phyloP scores from a whole-genome alignment of 768 basidiomycete species.

The Tulasnella sp. region DNA sequence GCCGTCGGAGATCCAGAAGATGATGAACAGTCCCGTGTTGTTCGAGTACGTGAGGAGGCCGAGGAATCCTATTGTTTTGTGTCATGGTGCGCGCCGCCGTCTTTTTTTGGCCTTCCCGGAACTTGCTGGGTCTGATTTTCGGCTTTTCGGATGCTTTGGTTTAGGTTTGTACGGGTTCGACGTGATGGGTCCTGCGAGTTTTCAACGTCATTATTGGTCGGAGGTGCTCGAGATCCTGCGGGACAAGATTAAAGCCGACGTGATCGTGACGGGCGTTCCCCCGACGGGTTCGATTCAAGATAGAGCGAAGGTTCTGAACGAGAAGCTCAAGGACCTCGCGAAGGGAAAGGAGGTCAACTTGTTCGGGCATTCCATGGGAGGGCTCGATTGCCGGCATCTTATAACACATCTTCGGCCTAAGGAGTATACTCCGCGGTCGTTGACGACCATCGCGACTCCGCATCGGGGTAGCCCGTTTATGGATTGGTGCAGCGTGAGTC shows the following conservation, averaged over 20 bases:
- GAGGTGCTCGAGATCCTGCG: constrained; percentile 73
- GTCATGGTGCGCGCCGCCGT: constrained; percentile 81
- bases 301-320: constrained; percentile 65
- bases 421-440: constrained; percentile 73
- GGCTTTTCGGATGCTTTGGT: not conserved
- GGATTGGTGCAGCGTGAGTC: constrained; percentile 90
- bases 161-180: constrained; percentile 92
- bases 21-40: constrained; percentile 67
- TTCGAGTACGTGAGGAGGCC: constrained; percentile 69
- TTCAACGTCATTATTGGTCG: constrained; percentile 85
- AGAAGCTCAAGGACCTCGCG: constrained; percentile 51
- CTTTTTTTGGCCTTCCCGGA: not conserved
- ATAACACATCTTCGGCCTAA: constrained; percentile 75
- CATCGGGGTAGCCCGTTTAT: constrained; percentile 97
- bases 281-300: constrained; percentile 83
- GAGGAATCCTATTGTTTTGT: constrained; percentile 86
- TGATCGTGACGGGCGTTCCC: constrained; percentile 92
- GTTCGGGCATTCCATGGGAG: constrained; percentile 94
- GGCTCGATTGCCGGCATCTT: constrained; percentile 86
- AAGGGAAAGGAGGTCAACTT: constrained; percentile 79
- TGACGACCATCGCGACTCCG: constrained; percentile 85
- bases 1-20: constrained; percentile 22
- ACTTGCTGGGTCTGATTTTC: not conserved
- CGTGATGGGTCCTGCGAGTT: constrained; percentile 68
- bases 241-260: constrained; percentile 76